Evolutionary conservation across 768 basidiomycete genomes (phyloP).

Genomic region (Boletellus emodensis): DNA sequence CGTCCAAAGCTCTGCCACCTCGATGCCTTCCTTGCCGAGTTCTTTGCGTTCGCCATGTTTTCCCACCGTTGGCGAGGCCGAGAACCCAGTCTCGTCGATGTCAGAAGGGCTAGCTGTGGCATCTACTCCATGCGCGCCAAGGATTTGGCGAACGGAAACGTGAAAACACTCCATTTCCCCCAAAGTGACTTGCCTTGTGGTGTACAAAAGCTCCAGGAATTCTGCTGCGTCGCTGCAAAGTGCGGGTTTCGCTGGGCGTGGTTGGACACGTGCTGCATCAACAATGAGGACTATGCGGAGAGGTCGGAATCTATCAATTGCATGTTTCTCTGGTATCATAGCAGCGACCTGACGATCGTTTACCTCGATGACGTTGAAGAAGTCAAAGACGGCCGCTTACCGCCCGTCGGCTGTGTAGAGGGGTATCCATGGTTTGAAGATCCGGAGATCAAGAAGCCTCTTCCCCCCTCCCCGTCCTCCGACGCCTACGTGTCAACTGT

Average conservation of each 20-base stretch:
- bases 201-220: slow-evolving; percentile 27
- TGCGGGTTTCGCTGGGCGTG: slow-evolving; percentile 32
- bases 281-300: slow-evolving; percentile 22
- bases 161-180: background rate
- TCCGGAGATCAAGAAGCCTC: slow-evolving; percentile 13
- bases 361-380: slow-evolving; percentile 28
- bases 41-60: slow-evolving; percentile 26
- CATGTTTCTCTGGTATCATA: slow-evolving; percentile 29
- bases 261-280: slow-evolving; percentile 29
- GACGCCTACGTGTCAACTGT: background rate
- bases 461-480: slow-evolving; percentile 4
- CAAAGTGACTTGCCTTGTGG: slow-evolving; percentile 1
- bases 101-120: slow-evolving; percentile 9
- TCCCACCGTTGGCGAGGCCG: slow-evolving; percentile 24
- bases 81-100: slow-evolving; percentile 17
- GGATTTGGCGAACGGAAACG: background rate
- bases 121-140: slow-evolving; percentile 16
- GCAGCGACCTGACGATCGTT: slow-evolving; percentile 26
- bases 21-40: slow-evolving; percentile 13
- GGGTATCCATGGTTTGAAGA: slow-evolving; percentile 15
- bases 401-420: background rate
- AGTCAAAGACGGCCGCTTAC: slow-evolving; percentile 14
- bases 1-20: slow-evolving; percentile 4
- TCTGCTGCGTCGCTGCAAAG: slow-evolving; percentile 25
- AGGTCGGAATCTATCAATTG: slow-evolving; percentile 28